These are phyloP conservation scores for Nidula microcarpa DNA, from an alignment of 768 basidiomycete genomes.

Conservation along the genomic window DNA sequence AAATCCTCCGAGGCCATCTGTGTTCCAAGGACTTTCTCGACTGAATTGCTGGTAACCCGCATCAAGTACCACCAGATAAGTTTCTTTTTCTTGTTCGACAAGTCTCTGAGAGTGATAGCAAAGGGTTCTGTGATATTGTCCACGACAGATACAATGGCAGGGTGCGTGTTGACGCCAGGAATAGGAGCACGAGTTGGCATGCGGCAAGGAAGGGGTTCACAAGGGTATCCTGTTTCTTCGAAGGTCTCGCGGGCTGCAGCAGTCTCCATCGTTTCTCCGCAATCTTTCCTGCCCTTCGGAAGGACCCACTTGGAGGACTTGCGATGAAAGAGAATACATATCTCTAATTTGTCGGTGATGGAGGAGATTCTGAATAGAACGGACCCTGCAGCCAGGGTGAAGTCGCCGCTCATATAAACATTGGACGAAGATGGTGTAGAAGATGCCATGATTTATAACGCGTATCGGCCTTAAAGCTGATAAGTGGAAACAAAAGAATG, in stretches of 20 bases:
- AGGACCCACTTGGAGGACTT: conserved; percentile 33
- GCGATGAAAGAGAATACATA: conserved; percentile 34
- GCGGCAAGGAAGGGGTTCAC: conserved; percentile 42
- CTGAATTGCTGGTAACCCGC: conserved; percentile 22
- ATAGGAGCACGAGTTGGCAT: conserved; percentile 56
- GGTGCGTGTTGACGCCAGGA: conserved; percentile 35
- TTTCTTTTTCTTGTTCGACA: conserved; percentile 29
- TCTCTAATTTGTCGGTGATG: conserved; percentile 18
- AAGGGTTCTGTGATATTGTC: conserved; percentile 27
- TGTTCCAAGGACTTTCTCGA: conserved; percentile 32
- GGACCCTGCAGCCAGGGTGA: conserved; percentile 38
- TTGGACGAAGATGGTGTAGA: neutral
- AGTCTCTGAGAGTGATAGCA: conserved; percentile 22
- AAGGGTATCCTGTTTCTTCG: conserved; percentile 63
- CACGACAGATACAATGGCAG: conserved; percentile 15
- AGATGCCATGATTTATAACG: neutral
- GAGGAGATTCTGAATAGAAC: conserved; percentile 28
- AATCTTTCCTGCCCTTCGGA: conserved; percentile 63
- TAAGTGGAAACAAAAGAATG: too few relatives aligned
- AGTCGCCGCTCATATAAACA: conserved; percentile 23
- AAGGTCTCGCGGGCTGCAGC: conserved; percentile 60
- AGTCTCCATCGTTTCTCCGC: conserved; percentile 44
- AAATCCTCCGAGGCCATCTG: conserved; percentile 41
- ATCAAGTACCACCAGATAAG: conserved; percentile 52
- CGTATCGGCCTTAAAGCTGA: too few relatives aligned